These are phyloP conservation scores for Elsinoe necatrix DNA, from an alignment of 2,329 filamentous ascomycete genomes.

Conservation along the genomic window DNA sequence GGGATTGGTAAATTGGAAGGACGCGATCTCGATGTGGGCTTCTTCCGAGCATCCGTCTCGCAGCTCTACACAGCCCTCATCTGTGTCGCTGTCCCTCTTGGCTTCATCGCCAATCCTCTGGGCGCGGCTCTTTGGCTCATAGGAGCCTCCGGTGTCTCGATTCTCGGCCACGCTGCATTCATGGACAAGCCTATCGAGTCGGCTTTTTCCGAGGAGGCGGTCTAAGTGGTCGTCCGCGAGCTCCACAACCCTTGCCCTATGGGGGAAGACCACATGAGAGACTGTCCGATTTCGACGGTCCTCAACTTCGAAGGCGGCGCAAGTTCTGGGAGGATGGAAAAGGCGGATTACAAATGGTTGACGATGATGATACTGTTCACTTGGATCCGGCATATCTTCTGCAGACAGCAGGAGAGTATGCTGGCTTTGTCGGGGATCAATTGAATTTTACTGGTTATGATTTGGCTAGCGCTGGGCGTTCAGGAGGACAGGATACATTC, in stretches of 20 bases:
- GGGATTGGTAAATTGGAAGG: constrained; percentile 86
- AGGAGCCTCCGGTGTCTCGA: constrained; percentile 86
- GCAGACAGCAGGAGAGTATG: constrained; percentile 19
- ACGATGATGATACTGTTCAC: constrained; percentile 38
- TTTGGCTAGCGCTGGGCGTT: constrained; percentile 33
- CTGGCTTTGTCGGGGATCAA: constrained; percentile 37
- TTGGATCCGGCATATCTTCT: constrained; percentile 34
- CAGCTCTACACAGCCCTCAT: constrained; percentile 90
- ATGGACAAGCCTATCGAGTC: constrained; percentile 99
- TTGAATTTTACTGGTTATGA: constrained; percentile 43
- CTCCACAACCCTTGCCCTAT: constrained; percentile 77
- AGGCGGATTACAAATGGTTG: constrained; percentile 26
- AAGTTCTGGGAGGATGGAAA: constrained; percentile 15
- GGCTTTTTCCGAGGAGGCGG: constrained; percentile 99
- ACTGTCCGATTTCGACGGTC: constrained; percentile 2
- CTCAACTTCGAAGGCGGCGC: constrained; percentile 12
- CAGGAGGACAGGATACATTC: constrained; percentile 36
- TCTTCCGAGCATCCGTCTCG: constrained; percentile 72
- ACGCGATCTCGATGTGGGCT: constrained; percentile 77
- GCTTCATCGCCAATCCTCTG: constrained; percentile 77
- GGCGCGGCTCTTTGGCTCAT: constrained; percentile 87
- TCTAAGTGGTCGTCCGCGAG: constrained; percentile 99
- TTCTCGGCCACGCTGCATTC: constrained; percentile 87
- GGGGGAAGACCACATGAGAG: constrained; percentile 98
- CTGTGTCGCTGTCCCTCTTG: constrained; percentile 73